These are phyloP conservation scores for Coemansia sp. DNA, from an alignment of 192 early-diverging fungal species.

Conservation along the genomic window DNA sequence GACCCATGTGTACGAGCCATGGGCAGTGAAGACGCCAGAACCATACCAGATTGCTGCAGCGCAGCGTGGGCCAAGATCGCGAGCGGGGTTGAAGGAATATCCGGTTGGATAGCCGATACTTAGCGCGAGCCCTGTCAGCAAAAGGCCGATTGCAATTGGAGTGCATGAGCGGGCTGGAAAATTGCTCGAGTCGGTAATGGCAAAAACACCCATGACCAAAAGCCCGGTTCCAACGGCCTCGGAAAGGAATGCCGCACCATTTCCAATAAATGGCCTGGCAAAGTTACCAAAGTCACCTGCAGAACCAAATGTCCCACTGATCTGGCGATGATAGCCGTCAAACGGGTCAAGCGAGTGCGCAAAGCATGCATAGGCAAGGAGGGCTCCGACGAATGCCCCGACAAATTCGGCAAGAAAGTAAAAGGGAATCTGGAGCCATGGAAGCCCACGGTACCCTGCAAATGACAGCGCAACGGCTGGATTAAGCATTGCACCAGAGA, in stretches of 20 bases:
- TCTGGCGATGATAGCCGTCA: conserved; percentile 50
- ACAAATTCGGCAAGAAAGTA: conserved; percentile 57
- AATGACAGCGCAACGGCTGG: conserved; percentile 57
- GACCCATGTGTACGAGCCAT: conserved; percentile 71
- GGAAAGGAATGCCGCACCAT: conserved; percentile 50
- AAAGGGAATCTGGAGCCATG: conserved; percentile 58
- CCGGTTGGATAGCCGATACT: conserved; percentile 65
- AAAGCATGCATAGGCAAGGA: conserved; percentile 52
- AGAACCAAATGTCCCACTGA: conserved; percentile 38
- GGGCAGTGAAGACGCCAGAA: conserved; percentile 62
- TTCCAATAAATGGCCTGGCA: conserved; percentile 55
- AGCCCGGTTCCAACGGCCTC: conserved; percentile 70
- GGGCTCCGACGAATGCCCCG: conserved; percentile 59
- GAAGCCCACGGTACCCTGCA: conserved; percentile 55
- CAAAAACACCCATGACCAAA: conserved; percentile 62
- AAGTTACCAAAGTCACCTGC: conserved; percentile 55
- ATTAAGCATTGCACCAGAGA: conserved; percentile 56
- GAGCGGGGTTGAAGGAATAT: conserved; percentile 72
- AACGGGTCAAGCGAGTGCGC: conserved; percentile 53
- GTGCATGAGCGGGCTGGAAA: conserved; percentile 53
- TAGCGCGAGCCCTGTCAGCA: conserved; percentile 60
- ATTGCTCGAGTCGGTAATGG: conserved; percentile 62
- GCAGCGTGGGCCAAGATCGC: conserved; percentile 77
- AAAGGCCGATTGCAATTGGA: conserved; percentile 63
- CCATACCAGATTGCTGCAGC: conserved; percentile 74